phyloP scores from a whole-genome alignment of 2,329 filamentous ascomycete genomes.

The Neurospora sp. region DNA sequence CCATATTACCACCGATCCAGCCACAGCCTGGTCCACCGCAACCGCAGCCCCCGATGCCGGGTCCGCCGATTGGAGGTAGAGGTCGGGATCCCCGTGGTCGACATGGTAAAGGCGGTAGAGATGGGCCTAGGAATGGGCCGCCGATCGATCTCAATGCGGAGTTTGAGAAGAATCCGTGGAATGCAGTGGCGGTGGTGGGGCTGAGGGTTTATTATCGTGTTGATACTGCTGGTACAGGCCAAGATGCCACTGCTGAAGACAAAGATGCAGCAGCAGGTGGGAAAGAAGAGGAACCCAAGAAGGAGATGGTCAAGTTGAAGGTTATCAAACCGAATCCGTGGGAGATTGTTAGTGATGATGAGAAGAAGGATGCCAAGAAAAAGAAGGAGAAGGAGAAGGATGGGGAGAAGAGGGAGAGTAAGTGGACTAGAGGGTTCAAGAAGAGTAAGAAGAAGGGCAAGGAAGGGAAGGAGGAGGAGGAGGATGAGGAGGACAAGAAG shows the following conservation, averaged over 20 bases:
- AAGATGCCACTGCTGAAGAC: background rate
- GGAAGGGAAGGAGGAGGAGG: slow-evolving; percentile 2
- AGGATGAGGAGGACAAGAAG: background rate
- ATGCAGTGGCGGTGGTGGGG: slow-evolving; percentile 50
- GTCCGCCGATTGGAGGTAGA: background rate
- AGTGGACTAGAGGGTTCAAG: slow-evolving; percentile 1
- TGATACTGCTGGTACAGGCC: background rate
- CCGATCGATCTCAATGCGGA: slow-evolving; percentile 31
- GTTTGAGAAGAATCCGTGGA: slow-evolving; percentile 47
- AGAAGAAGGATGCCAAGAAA: slow-evolving; percentile 30
- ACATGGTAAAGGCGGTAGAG: background rate
- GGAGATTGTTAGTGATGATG: slow-evolving; percentile 11
- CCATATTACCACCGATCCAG: slow-evolving; percentile 1
- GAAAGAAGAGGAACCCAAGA: background rate
- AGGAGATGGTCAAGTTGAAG: slow-evolving; percentile 18
- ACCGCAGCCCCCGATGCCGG: background rate
- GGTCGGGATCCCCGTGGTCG: background rate
- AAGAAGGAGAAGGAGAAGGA: slow-evolving; percentile 8
- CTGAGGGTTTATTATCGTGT: slow-evolving; percentile 47
- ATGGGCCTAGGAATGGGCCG: background rate
- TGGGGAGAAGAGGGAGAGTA: slow-evolving; percentile 1
- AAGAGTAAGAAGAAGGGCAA: slow-evolving; percentile 2
- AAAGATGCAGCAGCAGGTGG: background rate
- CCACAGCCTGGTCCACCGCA: background rate
- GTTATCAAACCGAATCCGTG: slow-evolving; percentile 19